phyloP scores from a whole-genome alignment of 768 basidiomycete genomes.

The Mycena sanguinolenta region DNA sequence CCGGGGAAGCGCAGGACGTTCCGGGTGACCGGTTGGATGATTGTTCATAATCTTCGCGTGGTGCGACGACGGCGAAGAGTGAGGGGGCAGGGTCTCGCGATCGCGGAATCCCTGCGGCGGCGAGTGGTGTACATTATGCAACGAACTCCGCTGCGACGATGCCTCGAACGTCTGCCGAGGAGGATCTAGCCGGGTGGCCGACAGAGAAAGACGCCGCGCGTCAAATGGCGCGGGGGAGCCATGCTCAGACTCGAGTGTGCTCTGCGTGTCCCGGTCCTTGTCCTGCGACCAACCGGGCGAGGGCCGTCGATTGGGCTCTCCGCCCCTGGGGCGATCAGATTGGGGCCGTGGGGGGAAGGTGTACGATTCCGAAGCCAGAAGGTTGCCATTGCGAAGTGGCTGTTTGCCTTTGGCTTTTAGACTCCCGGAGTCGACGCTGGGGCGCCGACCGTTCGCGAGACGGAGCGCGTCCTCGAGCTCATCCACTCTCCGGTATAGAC shows the following conservation, averaged over 20 bases:
- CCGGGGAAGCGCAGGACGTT: conserved; percentile 30
- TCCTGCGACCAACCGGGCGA: conserved; percentile 57
- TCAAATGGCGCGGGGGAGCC: conserved; percentile 67
- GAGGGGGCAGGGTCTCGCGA: not conserved
- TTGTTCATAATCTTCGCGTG: conserved; percentile 19
- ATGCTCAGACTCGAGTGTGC: conserved; percentile 52
- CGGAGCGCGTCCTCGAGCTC: conserved; percentile 73
- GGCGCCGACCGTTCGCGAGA: conserved; percentile 44
- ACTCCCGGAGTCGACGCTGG: conserved; percentile 43
- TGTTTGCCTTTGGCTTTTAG: conserved; percentile 47
- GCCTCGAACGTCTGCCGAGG: conserved; percentile 47
- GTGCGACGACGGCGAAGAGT: conserved; percentile 37
- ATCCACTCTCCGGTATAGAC: conserved; percentile 73
- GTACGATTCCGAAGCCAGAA: conserved; percentile 55
- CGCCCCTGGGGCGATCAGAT: conserved; percentile 49
- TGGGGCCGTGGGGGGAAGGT: conserved; percentile 59
- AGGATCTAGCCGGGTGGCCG: conserved; percentile 64
- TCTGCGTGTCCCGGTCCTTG: conserved; percentile 51
- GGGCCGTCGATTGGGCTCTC: conserved; percentile 52
- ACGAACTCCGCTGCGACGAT: conserved; percentile 43
- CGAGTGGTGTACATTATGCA: conserved; percentile 45
- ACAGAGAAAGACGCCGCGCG: conserved; percentile 62
- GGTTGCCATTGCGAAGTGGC: conserved; percentile 54
- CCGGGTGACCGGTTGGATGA: conserved; percentile 30
- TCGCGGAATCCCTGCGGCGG: conserved; percentile 53